phyloP scores from a whole-genome alignment of 1,139 yeast genomes.

The Pichia sp. region DNA sequence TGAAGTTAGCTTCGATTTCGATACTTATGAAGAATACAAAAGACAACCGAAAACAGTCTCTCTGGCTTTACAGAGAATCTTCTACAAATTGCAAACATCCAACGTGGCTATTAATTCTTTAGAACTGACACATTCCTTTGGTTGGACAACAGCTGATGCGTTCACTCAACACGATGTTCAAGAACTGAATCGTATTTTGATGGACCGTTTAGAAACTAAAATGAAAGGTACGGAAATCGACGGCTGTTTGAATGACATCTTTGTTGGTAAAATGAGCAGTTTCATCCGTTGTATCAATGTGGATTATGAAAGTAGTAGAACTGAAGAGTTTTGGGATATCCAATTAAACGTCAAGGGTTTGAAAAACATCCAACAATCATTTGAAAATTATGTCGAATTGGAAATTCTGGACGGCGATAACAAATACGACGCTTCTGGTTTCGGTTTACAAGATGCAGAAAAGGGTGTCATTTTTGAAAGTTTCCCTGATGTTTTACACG shows the following conservation, averaged over 20 bases:
- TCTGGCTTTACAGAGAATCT: conserved; percentile 81
- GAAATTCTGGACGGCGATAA: conserved; percentile 94
- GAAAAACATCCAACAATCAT: conserved; percentile 68
- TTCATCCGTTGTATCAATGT: conserved; percentile 91
- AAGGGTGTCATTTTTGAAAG: conserved; percentile 92
- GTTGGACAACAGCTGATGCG: conserved; percentile 97
- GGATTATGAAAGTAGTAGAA: conserved; percentile 90
- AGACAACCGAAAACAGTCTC: conserved; percentile 51
- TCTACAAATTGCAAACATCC: conserved; percentile 74
- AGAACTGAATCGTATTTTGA: conserved; percentile 89
- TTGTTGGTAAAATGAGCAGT: conserved; percentile 97
- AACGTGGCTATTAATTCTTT: conserved; percentile 76
- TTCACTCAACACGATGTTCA: conserved; percentile 98
- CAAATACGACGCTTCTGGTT: conserved; percentile 91
- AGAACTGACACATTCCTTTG: conserved; percentile 88
- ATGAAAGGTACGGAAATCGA: conserved; percentile 92
- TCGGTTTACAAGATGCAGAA: conserved; percentile 93
- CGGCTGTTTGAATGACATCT: conserved; percentile 72
- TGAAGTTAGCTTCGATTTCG: conserved; percentile 34
- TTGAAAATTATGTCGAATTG: conserved; percentile 81
- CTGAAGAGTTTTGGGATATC: conserved; percentile 97
- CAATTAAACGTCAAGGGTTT: conserved; percentile 91
- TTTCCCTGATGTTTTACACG: conserved; percentile 90
- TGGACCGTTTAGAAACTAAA: conserved; percentile 89
- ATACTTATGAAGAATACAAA: conserved; percentile 26